Percentiles rank a stretch among this genome's conserved stretches.
phyloP scores from a whole-genome alignment of 495 filamentous ascomycete genomes.

The Aspergillus carlsbadensis region DNA sequence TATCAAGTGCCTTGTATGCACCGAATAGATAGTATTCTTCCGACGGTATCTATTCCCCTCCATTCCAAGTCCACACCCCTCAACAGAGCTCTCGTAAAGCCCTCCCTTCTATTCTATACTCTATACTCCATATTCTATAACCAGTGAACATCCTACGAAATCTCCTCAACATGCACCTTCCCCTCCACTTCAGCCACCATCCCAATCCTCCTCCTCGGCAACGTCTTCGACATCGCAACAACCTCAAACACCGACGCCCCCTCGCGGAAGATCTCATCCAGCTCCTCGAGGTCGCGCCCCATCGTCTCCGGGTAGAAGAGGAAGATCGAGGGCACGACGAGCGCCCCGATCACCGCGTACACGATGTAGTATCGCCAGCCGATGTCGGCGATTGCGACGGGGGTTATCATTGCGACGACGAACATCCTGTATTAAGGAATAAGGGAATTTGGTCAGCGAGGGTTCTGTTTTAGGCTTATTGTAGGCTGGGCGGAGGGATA shows the following conservation, averaged over 20 bases:
- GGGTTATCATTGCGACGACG: conserved; percentile 55
- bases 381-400: conserved; percentile 48
- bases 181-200: too few relatives aligned
- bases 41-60: too few relatives aligned
- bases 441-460: conserved; percentile 9
- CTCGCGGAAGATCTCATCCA: conserved; percentile 17
- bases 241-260: conserved; percentile 1
- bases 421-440: conserved; percentile 22
- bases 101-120: too few relatives aligned
- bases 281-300: conserved; percentile 14
- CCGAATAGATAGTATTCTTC: too few relatives aligned
- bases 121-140: too few relatives aligned
- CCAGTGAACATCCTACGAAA: too few relatives aligned
- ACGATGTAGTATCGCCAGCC: conserved; percentile 57
- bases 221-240: conserved; percentile 3
- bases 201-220: too few relatives aligned
- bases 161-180: background rate
- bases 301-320: conserved; percentile 51
- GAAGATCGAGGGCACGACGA: conserved; percentile 50
- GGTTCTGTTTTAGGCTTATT: background rate
- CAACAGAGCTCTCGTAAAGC: too few relatives aligned
- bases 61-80: too few relatives aligned
- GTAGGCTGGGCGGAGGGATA: too few relatives aligned
- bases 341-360: conserved; percentile 32
- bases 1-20: too few relatives aligned